Conservation (phyloP, 23 red algal species). For the Gracilariopsis chorda region DNA sequence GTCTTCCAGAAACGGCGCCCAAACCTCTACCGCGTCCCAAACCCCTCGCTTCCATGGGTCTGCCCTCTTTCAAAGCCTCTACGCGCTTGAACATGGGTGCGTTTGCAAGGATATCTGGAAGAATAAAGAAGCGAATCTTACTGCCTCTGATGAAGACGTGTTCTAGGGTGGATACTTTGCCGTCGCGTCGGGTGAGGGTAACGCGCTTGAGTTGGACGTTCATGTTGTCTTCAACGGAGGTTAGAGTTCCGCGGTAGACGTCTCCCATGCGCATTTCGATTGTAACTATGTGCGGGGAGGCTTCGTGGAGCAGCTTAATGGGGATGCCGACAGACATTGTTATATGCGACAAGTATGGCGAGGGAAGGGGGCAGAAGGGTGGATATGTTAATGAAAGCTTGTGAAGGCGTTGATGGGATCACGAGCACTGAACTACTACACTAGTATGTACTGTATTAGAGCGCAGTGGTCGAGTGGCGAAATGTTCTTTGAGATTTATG, state of each 20-base stretch:
- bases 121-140: conserved; percentile 81
- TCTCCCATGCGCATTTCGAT: conserved; percentile 84
- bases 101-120: conserved; percentile 85
- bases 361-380: not conserved
- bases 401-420: not conserved
- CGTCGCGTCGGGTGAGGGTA: conserved; percentile 75
- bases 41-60: conserved; percentile 36
- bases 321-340: conserved; percentile 92
- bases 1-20: conserved; percentile 4
- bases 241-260: conserved; percentile 81
- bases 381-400: not conserved
- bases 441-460: not conserved
- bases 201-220: conserved; percentile 82
- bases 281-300: conserved; percentile 78
- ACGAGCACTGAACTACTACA: not conserved
- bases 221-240: conserved; percentile 87
- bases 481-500: too few relatives aligned
- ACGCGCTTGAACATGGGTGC: conserved; percentile 93
- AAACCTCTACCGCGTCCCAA: conserved; percentile 37
- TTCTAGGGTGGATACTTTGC: conserved; percentile 59
- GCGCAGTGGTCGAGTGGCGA: not conserved
- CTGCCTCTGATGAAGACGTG: conserved; percentile 90
- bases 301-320: conserved; percentile 87
- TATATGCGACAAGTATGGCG: not conserved
- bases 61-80: conserved; percentile 73